Evolutionary conservation across 192 early-diverging fungal genomes (phyloP).

Genomic region (Gigaspora rosea): DNA sequence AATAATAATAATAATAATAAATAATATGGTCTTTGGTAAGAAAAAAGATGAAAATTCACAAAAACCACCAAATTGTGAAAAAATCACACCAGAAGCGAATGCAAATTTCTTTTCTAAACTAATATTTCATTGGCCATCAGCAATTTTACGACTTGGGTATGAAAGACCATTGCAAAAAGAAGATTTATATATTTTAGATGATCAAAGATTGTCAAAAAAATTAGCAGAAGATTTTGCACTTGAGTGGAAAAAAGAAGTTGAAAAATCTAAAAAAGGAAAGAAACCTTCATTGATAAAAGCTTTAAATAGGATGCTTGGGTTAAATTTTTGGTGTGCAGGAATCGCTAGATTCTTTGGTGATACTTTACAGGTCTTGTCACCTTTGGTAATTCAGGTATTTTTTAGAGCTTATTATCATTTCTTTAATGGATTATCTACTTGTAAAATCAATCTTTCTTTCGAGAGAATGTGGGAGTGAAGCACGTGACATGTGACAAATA

Average conservation of each 20-base stretch:
- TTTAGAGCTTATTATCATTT: background rate
- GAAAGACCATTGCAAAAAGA: constrained; percentile 60
- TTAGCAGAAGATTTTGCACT: constrained; percentile 34
- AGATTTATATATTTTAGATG: constrained; percentile 56
- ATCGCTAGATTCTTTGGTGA: constrained; percentile 43
- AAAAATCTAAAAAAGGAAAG: constrained; percentile 34
- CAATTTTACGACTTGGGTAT: constrained; percentile 63
- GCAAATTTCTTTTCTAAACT: constrained; percentile 60
- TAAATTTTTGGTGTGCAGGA: constrained; percentile 48
- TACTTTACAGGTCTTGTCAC: constrained; percentile 38
- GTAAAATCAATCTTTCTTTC: background rate
- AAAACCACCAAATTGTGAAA: background rate
- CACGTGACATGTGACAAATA: background rate
- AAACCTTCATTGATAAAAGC: constrained; percentile 43
- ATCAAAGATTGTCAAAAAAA: constrained; percentile 38
- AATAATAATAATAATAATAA: too few relatives aligned
- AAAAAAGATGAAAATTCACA: background rate
- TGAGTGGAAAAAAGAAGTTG: constrained; percentile 33
- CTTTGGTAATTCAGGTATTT: constrained; percentile 34
- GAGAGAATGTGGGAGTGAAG: too few relatives aligned
- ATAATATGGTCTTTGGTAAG: too few relatives aligned
- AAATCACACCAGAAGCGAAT: constrained; percentile 47
- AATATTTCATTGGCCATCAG: constrained; percentile 66
- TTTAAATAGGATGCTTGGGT: constrained; percentile 43
- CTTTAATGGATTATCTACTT: background rate